Evolutionary conservation across 345 rosid species (phyloP).

Genomic region (Angophora floribunda): DNA sequence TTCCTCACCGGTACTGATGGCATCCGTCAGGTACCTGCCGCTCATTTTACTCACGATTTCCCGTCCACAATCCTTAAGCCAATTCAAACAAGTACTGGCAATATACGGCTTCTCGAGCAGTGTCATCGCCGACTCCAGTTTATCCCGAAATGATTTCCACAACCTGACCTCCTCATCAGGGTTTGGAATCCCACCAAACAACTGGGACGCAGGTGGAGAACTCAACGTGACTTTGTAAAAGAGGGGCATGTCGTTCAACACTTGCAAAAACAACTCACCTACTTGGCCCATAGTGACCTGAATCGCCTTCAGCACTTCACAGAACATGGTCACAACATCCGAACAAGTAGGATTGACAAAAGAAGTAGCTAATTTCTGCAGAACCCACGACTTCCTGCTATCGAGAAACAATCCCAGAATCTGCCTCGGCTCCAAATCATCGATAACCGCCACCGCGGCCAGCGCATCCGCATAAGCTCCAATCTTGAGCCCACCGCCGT

Average conservation of each 20-base stretch:
- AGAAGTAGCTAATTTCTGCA: slow-evolving; percentile 51
- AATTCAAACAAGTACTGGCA: slow-evolving; percentile 53
- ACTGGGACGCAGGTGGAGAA: slow-evolving; percentile 89
- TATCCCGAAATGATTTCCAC: slow-evolving; percentile 88
- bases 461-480: slow-evolving; percentile 77
- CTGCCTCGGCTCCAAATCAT: slow-evolving; percentile 66
- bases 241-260: slow-evolving; percentile 79
- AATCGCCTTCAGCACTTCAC: slow-evolving; percentile 65
- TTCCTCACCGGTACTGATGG: slow-evolving; percentile 56
- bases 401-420: slow-evolving; percentile 69
- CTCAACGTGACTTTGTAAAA: slow-evolving; percentile 78
- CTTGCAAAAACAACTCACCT: slow-evolving; percentile 86
- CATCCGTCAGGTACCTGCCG: slow-evolving; percentile 58
- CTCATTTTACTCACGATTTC: slow-evolving; percentile 52
- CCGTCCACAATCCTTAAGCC: slow-evolving; percentile 75
- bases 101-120: slow-evolving; percentile 47
- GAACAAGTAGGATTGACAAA: slow-evolving; percentile 19
- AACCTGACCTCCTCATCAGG: slow-evolving; percentile 84
- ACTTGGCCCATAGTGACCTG: slow-evolving; percentile 85
- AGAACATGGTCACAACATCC: slow-evolving; percentile 47
- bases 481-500: slow-evolving; percentile 40
- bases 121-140: slow-evolving; percentile 48
- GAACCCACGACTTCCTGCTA: slow-evolving; percentile 69
- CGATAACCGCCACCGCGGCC: slow-evolving; percentile 80
- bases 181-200: slow-evolving; percentile 93